These are phyloP conservation scores for Lanzia echinophila DNA, from an alignment of 2,329 filamentous ascomycete species.

Conservation along the genomic window DNA sequence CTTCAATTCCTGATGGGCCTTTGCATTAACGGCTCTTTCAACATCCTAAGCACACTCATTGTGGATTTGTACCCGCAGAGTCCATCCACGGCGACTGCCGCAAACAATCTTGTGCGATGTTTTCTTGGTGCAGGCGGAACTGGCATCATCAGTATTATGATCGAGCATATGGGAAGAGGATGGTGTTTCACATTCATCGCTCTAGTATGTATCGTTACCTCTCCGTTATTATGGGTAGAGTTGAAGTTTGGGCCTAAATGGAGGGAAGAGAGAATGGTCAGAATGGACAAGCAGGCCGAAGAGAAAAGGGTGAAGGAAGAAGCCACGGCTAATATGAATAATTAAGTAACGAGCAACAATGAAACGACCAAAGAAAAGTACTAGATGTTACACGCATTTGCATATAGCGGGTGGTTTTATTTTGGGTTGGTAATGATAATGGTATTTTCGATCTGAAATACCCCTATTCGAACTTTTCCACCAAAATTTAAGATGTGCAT, in stretches of 20 bases:
- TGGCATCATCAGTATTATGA: conserved; percentile 53
- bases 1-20: conserved; percentile 51
- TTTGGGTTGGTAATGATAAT: not conserved
- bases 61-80: conserved; percentile 56
- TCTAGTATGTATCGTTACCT: conserved; percentile 41
- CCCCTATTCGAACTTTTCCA: not conserved
- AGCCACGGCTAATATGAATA: not conserved
- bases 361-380: not conserved
- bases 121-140: conserved; percentile 52
- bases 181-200: conserved; percentile 58
- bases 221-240: conserved; percentile 44
- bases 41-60: conserved; percentile 55
- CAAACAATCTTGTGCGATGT: conserved; percentile 59
- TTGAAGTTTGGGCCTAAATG: conserved; percentile 43
- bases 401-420: not conserved
- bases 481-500: not conserved
- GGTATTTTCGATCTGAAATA: not conserved
- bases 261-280: conserved; percentile 44
- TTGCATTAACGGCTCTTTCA: conserved; percentile 55
- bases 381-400: not conserved
- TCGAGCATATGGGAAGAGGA: conserved; percentile 49
- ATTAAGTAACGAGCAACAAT: conserved; percentile 1
- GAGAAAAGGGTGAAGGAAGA: conserved; percentile 20
- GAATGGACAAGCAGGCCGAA: conserved; percentile 31
- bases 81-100: conserved; percentile 56